Evolutionary conservation across 495 filamentous ascomycete species (phyloP).

Genomic region (Clohesyomyces aquaticus): DNA sequence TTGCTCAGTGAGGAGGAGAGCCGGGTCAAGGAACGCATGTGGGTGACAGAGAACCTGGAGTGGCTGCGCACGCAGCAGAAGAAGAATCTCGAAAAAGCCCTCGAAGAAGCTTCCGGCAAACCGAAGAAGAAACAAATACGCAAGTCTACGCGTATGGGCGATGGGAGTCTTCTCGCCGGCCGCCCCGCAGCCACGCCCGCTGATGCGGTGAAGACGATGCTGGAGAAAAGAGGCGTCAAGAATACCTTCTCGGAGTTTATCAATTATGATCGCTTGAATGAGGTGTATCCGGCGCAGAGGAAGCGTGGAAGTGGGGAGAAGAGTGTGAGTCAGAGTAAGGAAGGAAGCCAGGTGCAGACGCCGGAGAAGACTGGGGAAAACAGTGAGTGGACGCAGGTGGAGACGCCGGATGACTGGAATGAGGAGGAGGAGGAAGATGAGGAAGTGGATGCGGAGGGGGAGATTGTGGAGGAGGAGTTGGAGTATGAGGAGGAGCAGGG

Average conservation of each 20-base stretch:
- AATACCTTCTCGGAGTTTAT: constrained; percentile 76
- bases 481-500: neutral
- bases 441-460: constrained; percentile 13
- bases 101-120: constrained; percentile 55
- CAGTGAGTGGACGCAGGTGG: neutral
- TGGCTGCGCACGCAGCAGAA: constrained; percentile 82
- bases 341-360: neutral
- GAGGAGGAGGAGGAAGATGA: constrained; percentile 15
- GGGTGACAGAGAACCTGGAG: constrained; percentile 91
- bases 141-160: constrained; percentile 61
- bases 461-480: constrained; percentile 10
- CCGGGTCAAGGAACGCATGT: constrained; percentile 80
- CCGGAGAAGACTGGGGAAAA: neutral
- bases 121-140: constrained; percentile 41
- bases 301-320: too few relatives aligned
- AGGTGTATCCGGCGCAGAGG: constrained; percentile 16
- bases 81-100: constrained; percentile 68
- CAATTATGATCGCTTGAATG: constrained; percentile 63
- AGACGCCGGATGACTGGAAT: neutral
- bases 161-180: constrained; percentile 52
- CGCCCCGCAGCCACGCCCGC: constrained; percentile 62
- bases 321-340: neutral
- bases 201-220: constrained; percentile 74
- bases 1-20: constrained; percentile 70
- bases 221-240: constrained; percentile 61